These are phyloP conservation scores for Trichoderma virens DNA, from an alignment of 495 filamentous ascomycete species.

Conservation along the genomic window DNA sequence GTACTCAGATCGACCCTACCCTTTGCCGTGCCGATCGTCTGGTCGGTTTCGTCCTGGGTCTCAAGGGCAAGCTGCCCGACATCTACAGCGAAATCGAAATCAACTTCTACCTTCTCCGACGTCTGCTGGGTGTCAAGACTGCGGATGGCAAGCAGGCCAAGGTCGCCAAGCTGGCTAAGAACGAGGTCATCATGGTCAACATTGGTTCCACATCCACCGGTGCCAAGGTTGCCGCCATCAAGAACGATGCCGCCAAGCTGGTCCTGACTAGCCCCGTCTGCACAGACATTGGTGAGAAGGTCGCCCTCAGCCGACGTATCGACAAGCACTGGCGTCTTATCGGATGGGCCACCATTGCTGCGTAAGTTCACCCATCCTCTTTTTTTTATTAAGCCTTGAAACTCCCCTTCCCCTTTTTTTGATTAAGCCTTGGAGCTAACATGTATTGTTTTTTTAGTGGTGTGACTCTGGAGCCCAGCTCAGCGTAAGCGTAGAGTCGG, in stretches of 20 bases:
- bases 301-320: slow-evolving; percentile 89
- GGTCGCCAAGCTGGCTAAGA: slow-evolving; percentile 94
- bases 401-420: not conserved
- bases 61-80: slow-evolving; percentile 80
- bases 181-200: slow-evolving; percentile 98
- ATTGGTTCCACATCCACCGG: slow-evolving; percentile 95
- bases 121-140: slow-evolving; percentile 92
- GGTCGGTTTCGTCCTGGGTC: slow-evolving; percentile 93
- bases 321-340: slow-evolving; percentile 99
- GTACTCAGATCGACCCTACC: slow-evolving; percentile 93
- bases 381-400: not conserved
- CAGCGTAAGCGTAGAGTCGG: not conserved
- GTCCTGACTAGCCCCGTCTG: slow-evolving; percentile 80
- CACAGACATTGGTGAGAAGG: slow-evolving; percentile 94
- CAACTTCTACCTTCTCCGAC: slow-evolving; percentile 94
- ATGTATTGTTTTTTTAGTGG: slow-evolving; percentile 22
- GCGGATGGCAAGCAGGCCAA: slow-evolving; percentile 98
- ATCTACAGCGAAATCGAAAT: slow-evolving; percentile 98
- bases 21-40: slow-evolving; percentile 97
- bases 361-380: slow-evolving; percentile 25
- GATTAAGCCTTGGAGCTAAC: slow-evolving; percentile 8
- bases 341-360: slow-evolving; percentile 87
- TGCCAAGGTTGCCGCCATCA: slow-evolving; percentile 89
- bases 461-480: slow-evolving; percentile 35
- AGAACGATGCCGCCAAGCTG: slow-evolving; percentile 87